Conservation (phyloP, 305 asterid species). For the Striga hermonthica region DNA sequence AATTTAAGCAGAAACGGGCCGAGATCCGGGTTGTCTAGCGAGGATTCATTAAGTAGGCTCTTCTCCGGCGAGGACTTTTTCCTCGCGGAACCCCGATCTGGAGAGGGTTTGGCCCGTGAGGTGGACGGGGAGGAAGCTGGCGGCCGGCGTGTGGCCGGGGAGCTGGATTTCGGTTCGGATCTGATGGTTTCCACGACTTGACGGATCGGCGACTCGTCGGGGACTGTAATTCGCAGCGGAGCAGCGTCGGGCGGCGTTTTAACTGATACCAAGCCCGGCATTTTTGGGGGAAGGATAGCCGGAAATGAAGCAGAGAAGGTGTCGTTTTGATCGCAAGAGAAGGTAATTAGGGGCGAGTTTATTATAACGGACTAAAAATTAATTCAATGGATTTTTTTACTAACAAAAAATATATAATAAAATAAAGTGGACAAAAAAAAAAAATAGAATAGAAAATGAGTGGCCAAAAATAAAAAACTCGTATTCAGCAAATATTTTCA, state of each 20-base stretch:
- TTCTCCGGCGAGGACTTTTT: constrained; percentile 84
- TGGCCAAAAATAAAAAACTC: no score
- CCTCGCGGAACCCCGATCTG: constrained; percentile 85
- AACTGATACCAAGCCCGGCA: constrained; percentile 90
- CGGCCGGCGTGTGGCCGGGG: constrained; percentile 80
- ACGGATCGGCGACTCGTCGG: constrained; percentile 52
- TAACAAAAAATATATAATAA: no score
- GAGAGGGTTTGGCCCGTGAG: constrained; percentile 88
- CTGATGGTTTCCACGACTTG: constrained; percentile 40
- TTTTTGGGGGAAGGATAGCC: constrained; percentile 16
- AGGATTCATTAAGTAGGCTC: constrained; percentile 53
- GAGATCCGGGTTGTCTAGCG: constrained; percentile 97
- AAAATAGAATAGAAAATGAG: no score
- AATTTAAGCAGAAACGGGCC: constrained; percentile 86
- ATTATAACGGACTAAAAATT: no score
- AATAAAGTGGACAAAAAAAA: no score
- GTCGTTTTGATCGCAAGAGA: no score
- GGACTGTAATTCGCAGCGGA: constrained; percentile 60
- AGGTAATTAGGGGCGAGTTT: no score
- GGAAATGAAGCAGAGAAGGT: no score
- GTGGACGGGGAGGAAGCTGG: constrained; percentile 90
- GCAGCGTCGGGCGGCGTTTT: constrained; percentile 80
- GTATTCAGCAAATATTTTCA: no score
- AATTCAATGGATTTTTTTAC: no score
- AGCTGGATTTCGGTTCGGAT: constrained; percentile 62